Evolutionary conservation across 2,329 filamentous ascomycete genomes (phyloP).

Genomic region (Davidsoniella eucalypti): DNA sequence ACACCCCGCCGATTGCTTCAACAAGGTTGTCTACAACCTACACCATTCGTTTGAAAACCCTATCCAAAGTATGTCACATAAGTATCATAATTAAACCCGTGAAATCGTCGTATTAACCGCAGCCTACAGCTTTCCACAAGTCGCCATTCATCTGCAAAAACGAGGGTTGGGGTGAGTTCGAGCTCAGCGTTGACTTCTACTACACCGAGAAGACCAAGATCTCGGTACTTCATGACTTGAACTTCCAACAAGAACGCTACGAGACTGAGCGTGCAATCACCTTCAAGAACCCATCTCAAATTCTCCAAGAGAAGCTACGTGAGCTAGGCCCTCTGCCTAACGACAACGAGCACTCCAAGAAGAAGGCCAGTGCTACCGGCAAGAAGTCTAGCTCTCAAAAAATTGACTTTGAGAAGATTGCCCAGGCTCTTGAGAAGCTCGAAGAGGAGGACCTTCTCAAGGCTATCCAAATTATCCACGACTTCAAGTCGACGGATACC

Average conservation of each 20-base stretch:
- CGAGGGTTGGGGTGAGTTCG: constrained; percentile 97
- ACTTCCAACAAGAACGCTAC: constrained; percentile 70
- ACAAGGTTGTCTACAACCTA: constrained; percentile 81
- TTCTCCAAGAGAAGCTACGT: constrained; percentile 60
- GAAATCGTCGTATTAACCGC: constrained; percentile 13
- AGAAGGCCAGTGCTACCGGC: constrained; percentile 47
- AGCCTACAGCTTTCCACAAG: constrained; percentile 52
- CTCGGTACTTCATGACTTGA: constrained; percentile 70
- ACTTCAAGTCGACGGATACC: constrained; percentile 85
- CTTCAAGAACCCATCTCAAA: constrained; percentile 86
- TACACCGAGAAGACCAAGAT: constrained; percentile 79
- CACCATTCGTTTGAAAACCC: constrained; percentile 88
- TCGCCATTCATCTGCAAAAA: constrained; percentile 81
- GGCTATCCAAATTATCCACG: constrained; percentile 95
- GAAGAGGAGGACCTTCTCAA: constrained; percentile 85
- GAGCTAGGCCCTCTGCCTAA: constrained; percentile 76
- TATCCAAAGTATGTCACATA: constrained; percentile 54
- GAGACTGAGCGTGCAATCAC: constrained; percentile 65
- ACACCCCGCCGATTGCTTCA: constrained; percentile 68
- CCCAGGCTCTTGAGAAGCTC: constrained; percentile 76
- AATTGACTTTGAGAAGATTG: constrained; percentile 88
- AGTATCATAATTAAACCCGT: background rate
- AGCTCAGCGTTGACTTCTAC: constrained; percentile 73
- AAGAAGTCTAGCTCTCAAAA: constrained; percentile 63
- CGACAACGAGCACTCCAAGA: constrained; percentile 42